A percentile compares a stretch with the other conserved stretches of the same genome.
Conservation (phyloP, 2,329 filamentous ascomycete species). For the Fusarium illudens region DNA sequence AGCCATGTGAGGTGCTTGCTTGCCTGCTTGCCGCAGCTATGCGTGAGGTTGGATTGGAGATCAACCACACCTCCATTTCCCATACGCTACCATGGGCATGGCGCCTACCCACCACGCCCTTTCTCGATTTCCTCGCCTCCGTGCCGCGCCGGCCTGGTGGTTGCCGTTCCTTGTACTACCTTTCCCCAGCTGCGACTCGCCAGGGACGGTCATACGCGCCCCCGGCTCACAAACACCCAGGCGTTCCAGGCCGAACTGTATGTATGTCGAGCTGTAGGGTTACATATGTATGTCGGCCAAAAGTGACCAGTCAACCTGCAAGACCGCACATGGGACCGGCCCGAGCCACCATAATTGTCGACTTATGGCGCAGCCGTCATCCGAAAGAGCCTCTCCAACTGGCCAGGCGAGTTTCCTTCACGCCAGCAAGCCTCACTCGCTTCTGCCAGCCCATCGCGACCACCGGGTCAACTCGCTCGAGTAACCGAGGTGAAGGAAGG, state of each 20-base stretch:
- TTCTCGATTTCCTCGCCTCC: constrained; percentile 24
- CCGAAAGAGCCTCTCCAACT: constrained; percentile 11
- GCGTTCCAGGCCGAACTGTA: constrained; percentile 22
- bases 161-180: constrained; percentile 1
- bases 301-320: constrained; percentile 41
- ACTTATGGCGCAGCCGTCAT: constrained; percentile 14
- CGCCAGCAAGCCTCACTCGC: constrained; percentile 22
- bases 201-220: constrained; percentile 28
- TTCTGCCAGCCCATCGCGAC: constrained; percentile 28
- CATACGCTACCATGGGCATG: constrained; percentile 11
- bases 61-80: constrained; percentile 19
- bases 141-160: constrained; percentile 11
- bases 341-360: constrained; percentile 36
- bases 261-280: constrained; percentile 10
- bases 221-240: constrained; percentile 21
- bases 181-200: constrained; percentile 22
- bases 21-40: constrained; percentile 3
- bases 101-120: constrained; percentile 12
- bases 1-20: constrained; percentile 11
- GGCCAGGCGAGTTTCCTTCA: constrained; percentile 7
- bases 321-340: constrained; percentile 43
- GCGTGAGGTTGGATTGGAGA: constrained; percentile 8
- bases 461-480: constrained; percentile 14
- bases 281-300: constrained; percentile 18
- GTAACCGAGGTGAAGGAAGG: constrained; percentile 16